Base-by-base conservation (phyloP, 2,329 filamentous ascomycete species). In the Scedosporium aurantiacum region DNA sequence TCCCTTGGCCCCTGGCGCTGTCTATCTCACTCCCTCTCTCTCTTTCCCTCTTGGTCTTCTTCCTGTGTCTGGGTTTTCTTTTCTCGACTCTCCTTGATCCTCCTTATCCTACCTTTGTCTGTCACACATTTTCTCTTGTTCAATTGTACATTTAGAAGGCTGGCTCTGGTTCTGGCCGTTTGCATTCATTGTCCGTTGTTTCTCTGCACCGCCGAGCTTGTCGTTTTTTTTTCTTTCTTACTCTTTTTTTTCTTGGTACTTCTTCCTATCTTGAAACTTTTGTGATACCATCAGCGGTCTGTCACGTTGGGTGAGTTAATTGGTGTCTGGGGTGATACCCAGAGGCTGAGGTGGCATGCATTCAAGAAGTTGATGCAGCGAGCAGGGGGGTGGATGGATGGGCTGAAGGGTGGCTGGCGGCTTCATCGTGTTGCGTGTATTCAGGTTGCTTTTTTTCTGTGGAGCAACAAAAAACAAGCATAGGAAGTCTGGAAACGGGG, bases 231-330 rank as follows among this genome's bases (percentile, higher is more conserved):
- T 45, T 60, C n/a, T n/a, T n/a, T n/a, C n/a, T n/a, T n/a, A n/a
- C n/a, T 21, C 40, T 62, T 18, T 43, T 61, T 32, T 58, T 61
- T 27, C 59, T 61, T 55, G 14, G 32, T 25, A 7, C 23, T 27
- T 60, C 18, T 61, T 43, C 54, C 25, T n/a, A 28, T 25, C 5
- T 55, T 55, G 23, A 25, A 16, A 21, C 23, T 58, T 55, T 60
- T 58, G 56, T 58, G 56, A 58, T 58, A 58, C 56, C 56, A 58
- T 43, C 37, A 41, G 56, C 56, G 56, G 56, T 58, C 37, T 41
- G 56, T 58, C 56, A 58, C 56, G 32, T 57, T 57, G 55, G 14
- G 32, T 4, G 32, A 32, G 55, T 12, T 57, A 57, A 57, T 57
- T 23, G 55, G 32, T 37, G 32, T 37, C 32, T 12, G 32, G 32